Evolutionary conservation across 371 early-diverging fungal genomes (phyloP).

Genomic region (Choanephora cucurbitarum): DNA sequence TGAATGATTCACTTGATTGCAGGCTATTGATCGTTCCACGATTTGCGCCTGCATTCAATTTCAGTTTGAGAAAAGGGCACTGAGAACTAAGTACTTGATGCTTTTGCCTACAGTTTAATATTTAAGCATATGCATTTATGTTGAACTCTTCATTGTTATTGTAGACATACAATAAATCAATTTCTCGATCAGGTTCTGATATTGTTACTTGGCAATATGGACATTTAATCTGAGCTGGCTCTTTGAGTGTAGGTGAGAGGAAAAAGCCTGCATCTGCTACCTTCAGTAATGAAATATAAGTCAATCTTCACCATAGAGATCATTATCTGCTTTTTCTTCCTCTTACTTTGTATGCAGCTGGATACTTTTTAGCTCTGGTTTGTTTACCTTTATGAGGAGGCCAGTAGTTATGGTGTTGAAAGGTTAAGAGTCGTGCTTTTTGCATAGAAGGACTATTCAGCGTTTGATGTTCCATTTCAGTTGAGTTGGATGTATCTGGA

Average conservation of each 20-base stretch:
- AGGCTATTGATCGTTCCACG: slow-evolving; percentile 2
- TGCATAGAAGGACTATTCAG: slow-evolving; percentile 16
- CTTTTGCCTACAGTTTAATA: slow-evolving; percentile 1
- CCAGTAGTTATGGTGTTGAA: slow-evolving; percentile 30
- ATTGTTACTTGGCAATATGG: slow-evolving; percentile 27
- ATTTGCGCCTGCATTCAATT: background rate
- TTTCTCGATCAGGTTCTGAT: slow-evolving; percentile 7
- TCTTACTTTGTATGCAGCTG: slow-evolving; percentile 24
- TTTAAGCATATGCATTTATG: no score
- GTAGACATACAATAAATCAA: slow-evolving; percentile 27
- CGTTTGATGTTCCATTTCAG: background rate
- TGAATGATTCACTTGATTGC: slow-evolving; percentile 1
- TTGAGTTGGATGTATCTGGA: slow-evolving; percentile 18
- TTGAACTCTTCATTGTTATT: no score
- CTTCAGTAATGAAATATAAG: no score
- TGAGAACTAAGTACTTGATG: slow-evolving; percentile 5
- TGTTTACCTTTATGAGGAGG: slow-evolving; percentile 21
- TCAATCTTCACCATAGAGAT: background rate
- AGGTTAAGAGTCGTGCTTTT: slow-evolving; percentile 31
- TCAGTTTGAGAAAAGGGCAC: slow-evolving; percentile 14
- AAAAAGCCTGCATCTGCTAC: slow-evolving; percentile 40
- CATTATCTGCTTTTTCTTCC: background rate
- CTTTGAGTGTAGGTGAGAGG: slow-evolving; percentile 22
- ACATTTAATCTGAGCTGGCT: slow-evolving; percentile 22
- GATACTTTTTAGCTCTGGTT: slow-evolving; percentile 4